Base-by-base conservation (phyloP, 805 yeast genomes). In the Wickerhamiella bombiphila region DNA sequence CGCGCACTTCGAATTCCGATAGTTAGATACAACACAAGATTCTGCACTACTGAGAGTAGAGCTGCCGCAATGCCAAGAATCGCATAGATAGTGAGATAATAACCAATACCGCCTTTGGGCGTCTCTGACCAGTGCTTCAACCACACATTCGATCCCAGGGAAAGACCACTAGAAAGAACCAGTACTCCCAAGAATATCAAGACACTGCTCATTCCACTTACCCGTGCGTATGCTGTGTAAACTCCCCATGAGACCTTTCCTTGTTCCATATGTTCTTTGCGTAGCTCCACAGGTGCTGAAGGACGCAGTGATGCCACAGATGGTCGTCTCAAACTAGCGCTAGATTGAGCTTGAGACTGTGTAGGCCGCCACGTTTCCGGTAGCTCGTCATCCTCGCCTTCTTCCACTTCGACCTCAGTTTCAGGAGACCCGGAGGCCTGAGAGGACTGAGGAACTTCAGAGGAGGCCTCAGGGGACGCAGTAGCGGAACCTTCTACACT, bases 71-170 rank as follows among this genome's bases (percentile, higher is more conserved):
- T 53, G 45, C 98, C 96, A 31, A 88, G 63, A 8, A 67, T 64
- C 42, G 80, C 70, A 55, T 88, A 91, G 38, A 81, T 65, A 15
- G 79, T 77, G 47, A 91, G 64, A 50, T 85, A 91, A 51, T 59
- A 71, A 38, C 62, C 62, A n/a, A 80, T 72, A 42, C 74, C 56
- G 2, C 94, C 93, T 55, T 88, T 88, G 40, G 60, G 60, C 17
- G 79, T 72, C 55, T 91, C 99, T 9, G 97, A 81, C 98, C 98
- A 91, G 57, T 82, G 82, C 57, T 91, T 91, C 51, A 91, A 70
- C 99, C 99, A 91, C 38, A 88, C 71, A 54, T 77, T 85, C 26
- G 85, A 75, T 32, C 62, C 61, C 36, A 82, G 88, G 40, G 75
- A 68, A 35, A 75, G 52, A 8, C 67, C 54, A 69, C 72, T 78